Evolutionary conservation across 2,329 filamentous ascomycete species (phyloP).

Genomic region (Sphaerulina populicola): DNA sequence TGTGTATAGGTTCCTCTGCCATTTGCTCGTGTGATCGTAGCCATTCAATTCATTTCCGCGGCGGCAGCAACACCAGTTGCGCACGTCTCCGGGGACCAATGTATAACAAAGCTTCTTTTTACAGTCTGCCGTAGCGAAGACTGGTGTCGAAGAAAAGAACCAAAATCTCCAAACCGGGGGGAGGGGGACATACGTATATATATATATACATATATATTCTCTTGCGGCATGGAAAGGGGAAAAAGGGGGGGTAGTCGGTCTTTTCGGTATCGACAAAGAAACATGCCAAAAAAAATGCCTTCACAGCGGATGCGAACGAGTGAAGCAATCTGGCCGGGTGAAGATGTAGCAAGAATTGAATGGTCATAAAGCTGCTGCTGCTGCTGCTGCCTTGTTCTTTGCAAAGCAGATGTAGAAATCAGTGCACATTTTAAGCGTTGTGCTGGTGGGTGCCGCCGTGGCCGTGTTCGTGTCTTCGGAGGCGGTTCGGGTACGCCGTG

Average conservation of each 20-base stretch:
- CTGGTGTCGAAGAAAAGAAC: background rate
- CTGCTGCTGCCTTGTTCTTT: conserved; percentile 3
- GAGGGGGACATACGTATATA: too few species aligned
- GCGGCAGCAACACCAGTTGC: conserved; percentile 16
- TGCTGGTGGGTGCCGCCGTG: conserved; percentile 21
- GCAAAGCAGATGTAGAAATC: background rate
- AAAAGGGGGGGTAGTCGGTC: background rate
- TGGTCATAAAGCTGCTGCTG: conserved; percentile 7
- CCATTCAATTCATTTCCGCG: conserved; percentile 2
- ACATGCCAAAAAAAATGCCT: conserved; percentile 15
- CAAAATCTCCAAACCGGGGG: conserved; percentile 8
- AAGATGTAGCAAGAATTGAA: conserved; percentile 3
- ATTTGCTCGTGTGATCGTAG: conserved; percentile 14
- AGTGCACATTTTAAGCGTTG: conserved; percentile 5
- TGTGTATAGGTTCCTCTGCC: too few species aligned
- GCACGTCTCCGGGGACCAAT: conserved; percentile 5
- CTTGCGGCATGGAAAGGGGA: background rate
- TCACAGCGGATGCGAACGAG: conserved; percentile 10
- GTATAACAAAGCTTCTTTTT: conserved; percentile 6
- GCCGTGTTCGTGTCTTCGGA: conserved; percentile 25
- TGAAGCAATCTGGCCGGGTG: conserved; percentile 8
- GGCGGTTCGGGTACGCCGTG: conserved; percentile 19
- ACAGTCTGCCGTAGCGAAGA: conserved; percentile 2
- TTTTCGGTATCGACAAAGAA: conserved; percentile 14
- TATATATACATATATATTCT: background rate